A percentile compares a stretch with the other conserved stretches of the same genome.
Evolutionary conservation across 2,329 filamentous ascomycete genomes (phyloP).

Genomic region (Cryphonectria nitschkei): DNA sequence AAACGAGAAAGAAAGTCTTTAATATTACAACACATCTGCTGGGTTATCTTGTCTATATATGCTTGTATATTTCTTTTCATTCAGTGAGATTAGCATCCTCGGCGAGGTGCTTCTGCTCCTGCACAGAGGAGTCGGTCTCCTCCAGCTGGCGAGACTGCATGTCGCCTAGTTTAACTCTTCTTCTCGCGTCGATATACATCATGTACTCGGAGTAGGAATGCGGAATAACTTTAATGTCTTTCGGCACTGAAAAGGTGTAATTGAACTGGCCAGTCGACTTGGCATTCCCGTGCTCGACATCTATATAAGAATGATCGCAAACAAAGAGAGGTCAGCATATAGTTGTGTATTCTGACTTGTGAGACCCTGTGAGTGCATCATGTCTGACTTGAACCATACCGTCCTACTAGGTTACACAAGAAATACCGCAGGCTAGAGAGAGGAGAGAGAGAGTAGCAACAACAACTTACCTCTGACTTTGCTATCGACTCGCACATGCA

Average conservation of each 20-base stretch:
- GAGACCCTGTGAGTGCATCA: background rate
- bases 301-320: slow-evolving; percentile 32
- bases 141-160: slow-evolving; percentile 30
- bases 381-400: background rate
- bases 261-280: slow-evolving; percentile 76
- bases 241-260: slow-evolving; percentile 59
- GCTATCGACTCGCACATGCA: slow-evolving; percentile 73
- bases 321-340: slow-evolving; percentile 10
- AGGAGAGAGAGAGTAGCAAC: too few species aligned
- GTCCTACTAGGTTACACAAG: background rate
- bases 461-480: slow-evolving; percentile 58
- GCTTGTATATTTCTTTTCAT: slow-evolving; percentile 5
- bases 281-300: slow-evolving; percentile 64
- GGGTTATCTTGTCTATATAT: background rate
- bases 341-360: background rate
- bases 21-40: background rate
- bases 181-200: slow-evolving; percentile 48
- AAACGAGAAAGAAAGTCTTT: background rate
- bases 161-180: slow-evolving; percentile 42
- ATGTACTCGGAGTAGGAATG: slow-evolving; percentile 48
- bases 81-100: slow-evolving; percentile 27
- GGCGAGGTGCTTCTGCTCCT: slow-evolving; percentile 16
- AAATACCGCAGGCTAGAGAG: background rate
- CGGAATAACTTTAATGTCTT: slow-evolving; percentile 43
- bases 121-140: slow-evolving; percentile 18